phyloP scores from a whole-genome alignment of 2,329 filamentous ascomycete genomes.

The Alternaria gansuensis region DNA sequence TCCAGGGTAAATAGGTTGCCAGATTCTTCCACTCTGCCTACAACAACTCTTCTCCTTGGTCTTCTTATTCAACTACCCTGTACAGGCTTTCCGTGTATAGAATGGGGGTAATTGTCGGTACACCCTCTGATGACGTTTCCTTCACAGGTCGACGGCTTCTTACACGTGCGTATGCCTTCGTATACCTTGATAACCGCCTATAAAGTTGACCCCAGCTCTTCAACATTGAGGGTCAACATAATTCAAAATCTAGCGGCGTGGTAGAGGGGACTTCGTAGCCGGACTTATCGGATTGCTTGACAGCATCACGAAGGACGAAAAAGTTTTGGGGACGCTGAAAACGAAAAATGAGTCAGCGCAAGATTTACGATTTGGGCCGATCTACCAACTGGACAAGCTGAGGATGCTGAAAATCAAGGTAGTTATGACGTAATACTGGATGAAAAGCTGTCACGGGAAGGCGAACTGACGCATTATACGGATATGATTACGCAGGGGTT shows the following conservation, averaged over 20 bases:
- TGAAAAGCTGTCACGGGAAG: neutral
- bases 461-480: neutral
- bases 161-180: neutral
- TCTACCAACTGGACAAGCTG: neutral
- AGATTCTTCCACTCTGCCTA: neutral
- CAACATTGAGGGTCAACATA: too few relatives aligned
- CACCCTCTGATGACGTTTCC: neutral
- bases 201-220: too few relatives aligned
- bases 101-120: neutral
- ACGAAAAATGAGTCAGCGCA: neutral
- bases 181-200: neutral
- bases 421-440: neutral
- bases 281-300: neutral
- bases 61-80: too few relatives aligned
- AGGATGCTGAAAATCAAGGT: neutral
- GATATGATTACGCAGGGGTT: neutral
- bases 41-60: neutral
- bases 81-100: too few relatives aligned
- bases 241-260: neutral
- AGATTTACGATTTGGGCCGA: neutral
- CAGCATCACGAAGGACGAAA: neutral
- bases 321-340: neutral
- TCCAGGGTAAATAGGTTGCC: neutral
- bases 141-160: neutral
- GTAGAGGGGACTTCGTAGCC: neutral